These are phyloP conservation scores for Saccharum spontaneum DNA, from an alignment of 176 grass and related monocot species.

Conservation along the genomic window DNA sequence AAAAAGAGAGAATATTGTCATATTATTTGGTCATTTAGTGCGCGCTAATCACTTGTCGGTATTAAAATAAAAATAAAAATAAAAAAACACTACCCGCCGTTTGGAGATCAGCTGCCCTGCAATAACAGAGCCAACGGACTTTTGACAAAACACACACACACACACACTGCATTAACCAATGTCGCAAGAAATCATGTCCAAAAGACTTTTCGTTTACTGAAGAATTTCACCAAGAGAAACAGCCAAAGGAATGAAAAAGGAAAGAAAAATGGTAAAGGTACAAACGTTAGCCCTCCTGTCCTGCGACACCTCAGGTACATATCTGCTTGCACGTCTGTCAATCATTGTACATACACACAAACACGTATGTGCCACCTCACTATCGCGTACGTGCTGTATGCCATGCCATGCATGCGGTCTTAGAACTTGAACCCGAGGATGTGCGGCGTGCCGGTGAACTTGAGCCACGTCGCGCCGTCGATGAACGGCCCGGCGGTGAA, in stretches of 20 bases:
- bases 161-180: neutral
- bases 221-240: neutral
- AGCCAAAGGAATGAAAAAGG: neutral
- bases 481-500: constrained; percentile 60
- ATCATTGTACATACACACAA: neutral
- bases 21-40: too few relatives aligned
- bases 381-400: neutral
- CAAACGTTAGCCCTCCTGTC: constrained; percentile 13
- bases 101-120: neutral
- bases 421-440: constrained; percentile 56
- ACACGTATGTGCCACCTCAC: neutral
- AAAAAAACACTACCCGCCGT: neutral
- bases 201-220: neutral
- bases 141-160: neutral
- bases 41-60: too few relatives aligned
- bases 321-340: too few relatives aligned
- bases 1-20: too few relatives aligned
- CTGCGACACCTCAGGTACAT: neutral
- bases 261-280: neutral
- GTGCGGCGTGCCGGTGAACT: constrained; percentile 49
- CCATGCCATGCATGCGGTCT: neutral
- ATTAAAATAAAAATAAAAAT: too few relatives aligned
- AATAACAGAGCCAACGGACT: neutral
- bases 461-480: constrained; percentile 51
- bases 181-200: constrained; percentile 6